Evolutionary conservation across 1,284 basidiomycete species (phyloP).

Genomic region (Schizophyllum commune): DNA sequence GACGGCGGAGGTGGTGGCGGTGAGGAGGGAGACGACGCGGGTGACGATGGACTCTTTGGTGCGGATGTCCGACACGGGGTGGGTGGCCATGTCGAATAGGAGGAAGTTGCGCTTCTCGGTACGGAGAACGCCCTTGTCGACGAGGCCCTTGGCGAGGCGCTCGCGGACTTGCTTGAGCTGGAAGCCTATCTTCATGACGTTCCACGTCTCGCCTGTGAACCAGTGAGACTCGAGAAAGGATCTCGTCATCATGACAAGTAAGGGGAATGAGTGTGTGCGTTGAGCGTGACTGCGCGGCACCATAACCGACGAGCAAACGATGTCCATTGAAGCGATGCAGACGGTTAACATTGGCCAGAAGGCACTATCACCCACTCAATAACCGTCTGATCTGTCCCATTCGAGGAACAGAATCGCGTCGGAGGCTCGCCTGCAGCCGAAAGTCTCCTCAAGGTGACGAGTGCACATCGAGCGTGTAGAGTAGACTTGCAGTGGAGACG

Average conservation of each 20-base stretch:
- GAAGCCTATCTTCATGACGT: slow-evolving; percentile 97
- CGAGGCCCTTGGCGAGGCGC: slow-evolving; percentile 92
- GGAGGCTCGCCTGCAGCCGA: no score
- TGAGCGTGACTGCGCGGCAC: not conserved
- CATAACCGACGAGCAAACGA: no score
- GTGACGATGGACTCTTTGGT: slow-evolving; percentile 80
- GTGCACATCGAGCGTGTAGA: no score
- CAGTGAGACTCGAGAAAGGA: not conserved
- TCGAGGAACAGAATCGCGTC: no score
- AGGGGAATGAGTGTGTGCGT: not conserved
- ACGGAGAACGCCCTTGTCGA: slow-evolving; percentile 94
- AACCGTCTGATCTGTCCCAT: no score
- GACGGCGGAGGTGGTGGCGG: slow-evolving; percentile 77
- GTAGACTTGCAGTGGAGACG: not conserved
- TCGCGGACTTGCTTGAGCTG: slow-evolving; percentile 97
- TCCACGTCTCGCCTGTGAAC: slow-evolving; percentile 90
- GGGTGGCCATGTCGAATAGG: slow-evolving; percentile 97
- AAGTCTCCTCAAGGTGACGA: no score
- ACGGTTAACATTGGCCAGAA: no score
- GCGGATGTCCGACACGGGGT: slow-evolving; percentile 87
- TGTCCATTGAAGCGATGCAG: no score
- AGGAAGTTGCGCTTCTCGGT: slow-evolving; percentile 97
- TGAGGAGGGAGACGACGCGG: slow-evolving; percentile 72
- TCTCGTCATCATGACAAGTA: not conserved
- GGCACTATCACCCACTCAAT: no score